These are phyloP conservation scores for Asterophora parasitica DNA, from an alignment of 768 basidiomycete species.

Conservation along the genomic window DNA sequence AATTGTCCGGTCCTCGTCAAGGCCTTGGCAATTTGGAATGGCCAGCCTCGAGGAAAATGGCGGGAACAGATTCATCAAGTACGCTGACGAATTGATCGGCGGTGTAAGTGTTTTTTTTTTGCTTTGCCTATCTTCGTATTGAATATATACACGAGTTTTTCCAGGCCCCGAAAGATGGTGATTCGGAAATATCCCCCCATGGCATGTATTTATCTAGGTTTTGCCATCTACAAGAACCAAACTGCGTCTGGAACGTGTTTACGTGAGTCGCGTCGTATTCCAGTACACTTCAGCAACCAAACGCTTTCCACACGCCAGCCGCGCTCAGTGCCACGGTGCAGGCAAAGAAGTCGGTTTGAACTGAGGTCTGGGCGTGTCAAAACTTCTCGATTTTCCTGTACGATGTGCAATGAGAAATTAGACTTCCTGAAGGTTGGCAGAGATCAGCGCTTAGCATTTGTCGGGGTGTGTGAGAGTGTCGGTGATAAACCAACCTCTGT, in stretches of 20 bases:
- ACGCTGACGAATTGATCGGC: slow-evolving; percentile 46
- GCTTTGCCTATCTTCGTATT: background rate
- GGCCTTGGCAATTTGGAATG: slow-evolving; percentile 57
- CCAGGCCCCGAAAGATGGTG: slow-evolving; percentile 53
- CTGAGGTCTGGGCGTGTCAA: background rate
- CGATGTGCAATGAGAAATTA: background rate
- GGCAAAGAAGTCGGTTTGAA: slow-evolving; percentile 25
- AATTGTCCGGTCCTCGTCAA: slow-evolving; percentile 12
- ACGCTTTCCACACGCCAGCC: slow-evolving; percentile 19
- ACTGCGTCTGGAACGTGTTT: slow-evolving; percentile 49
- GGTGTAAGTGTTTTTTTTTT: slow-evolving; percentile 27
- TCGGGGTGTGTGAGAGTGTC: background rate
- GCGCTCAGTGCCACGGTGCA: slow-evolving; percentile 32
- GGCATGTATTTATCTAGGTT: slow-evolving; percentile 25
- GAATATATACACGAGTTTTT: background rate
- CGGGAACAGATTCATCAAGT: slow-evolving; percentile 51
- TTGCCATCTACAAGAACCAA: slow-evolving; percentile 49
- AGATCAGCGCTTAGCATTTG: background rate
- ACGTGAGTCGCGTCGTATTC: slow-evolving; percentile 27
- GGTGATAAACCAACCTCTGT: background rate
- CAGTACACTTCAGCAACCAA: background rate
- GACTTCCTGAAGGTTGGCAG: too few relatives aligned
- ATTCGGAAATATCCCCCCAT: background rate
- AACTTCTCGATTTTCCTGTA: background rate
- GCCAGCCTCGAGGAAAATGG: slow-evolving; percentile 44